Evolutionary conservation across 2,329 filamentous ascomycete genomes (phyloP).

Genomic region (Geosmithia putterillii): DNA sequence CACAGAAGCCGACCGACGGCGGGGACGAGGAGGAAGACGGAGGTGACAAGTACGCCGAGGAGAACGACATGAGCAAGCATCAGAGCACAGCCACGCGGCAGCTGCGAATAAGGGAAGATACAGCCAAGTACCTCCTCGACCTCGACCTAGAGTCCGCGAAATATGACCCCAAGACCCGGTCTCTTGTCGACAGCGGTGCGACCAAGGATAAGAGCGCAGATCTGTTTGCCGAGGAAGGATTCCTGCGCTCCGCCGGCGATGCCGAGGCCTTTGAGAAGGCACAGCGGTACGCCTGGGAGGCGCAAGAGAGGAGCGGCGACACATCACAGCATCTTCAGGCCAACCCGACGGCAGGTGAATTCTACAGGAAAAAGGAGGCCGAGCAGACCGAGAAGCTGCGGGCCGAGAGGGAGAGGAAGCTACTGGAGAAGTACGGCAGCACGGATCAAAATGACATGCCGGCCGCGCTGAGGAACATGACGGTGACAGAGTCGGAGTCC

Average conservation of each 20-base stretch:
- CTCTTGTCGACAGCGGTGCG: conserved; percentile 77
- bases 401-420: conserved; percentile 52
- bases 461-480: conserved; percentile 50
- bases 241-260: conserved; percentile 78
- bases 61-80: conserved; percentile 91
- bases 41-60: conserved; percentile 76
- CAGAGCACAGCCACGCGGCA: conserved; percentile 86
- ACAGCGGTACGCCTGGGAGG: conserved; percentile 88
- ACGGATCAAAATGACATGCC: conserved; percentile 44
- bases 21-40: conserved; percentile 41
- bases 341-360: conserved; percentile 87
- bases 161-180: conserved; percentile 92
- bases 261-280: conserved; percentile 86
- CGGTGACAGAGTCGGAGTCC: conserved; percentile 67
- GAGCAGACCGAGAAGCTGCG: conserved; percentile 61
- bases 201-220: conserved; percentile 69
- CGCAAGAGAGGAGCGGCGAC: conserved; percentile 69
- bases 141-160: conserved; percentile 92
- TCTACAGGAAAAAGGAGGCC: conserved; percentile 66
- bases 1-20: conserved; percentile 21
- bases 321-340: conserved; percentile 84
- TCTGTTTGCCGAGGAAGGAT: conserved; percentile 85
- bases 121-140: conserved; percentile 90
- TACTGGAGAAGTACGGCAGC: conserved; percentile 74
- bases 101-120: conserved; percentile 86